phyloP scores from a whole-genome alignment of 2,329 filamentous ascomycete genomes.

The Beauveria australis region DNA sequence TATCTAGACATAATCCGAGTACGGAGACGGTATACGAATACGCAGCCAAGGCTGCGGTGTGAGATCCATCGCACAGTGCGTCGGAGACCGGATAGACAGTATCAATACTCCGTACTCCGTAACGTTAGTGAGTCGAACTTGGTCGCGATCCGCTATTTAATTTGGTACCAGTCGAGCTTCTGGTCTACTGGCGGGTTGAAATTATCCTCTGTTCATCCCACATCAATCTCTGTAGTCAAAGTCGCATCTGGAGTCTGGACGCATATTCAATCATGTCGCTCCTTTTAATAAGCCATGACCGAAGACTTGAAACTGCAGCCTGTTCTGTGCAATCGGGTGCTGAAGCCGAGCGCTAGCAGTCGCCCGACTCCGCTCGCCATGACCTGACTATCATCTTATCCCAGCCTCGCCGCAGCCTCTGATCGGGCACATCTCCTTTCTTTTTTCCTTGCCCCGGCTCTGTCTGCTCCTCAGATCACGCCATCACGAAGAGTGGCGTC shows the following conservation, averaged over 20 bases:
- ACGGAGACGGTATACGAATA: too few species aligned
- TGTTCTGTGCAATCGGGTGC: not conserved
- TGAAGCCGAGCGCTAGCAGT: slow-evolving; percentile 1
- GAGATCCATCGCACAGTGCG: too few species aligned
- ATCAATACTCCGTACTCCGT: too few species aligned
- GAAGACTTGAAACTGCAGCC: not conserved
- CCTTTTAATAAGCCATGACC: not conserved
- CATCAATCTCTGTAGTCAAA: not conserved
- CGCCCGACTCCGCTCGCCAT: not conserved
- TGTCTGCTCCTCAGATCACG: not conserved
- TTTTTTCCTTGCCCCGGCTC: not conserved
- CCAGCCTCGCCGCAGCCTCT: not conserved
- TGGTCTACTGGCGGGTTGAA: not conserved
- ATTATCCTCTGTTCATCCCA: not conserved
- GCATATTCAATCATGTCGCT: not conserved
- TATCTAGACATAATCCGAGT: too few species aligned
- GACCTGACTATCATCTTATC: not conserved
- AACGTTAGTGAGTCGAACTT: not conserved
- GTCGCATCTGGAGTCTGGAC: not conserved
- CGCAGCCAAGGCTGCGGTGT: too few species aligned
- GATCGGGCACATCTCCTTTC: not conserved
- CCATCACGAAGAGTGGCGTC: not conserved
- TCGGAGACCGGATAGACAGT: too few species aligned
- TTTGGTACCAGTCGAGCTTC: not conserved
- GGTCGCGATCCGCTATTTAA: not conserved